Evolutionary conservation across 129 eudicot species (phyloP).

Genomic region (Chrysanthemum makinoi): DNA sequence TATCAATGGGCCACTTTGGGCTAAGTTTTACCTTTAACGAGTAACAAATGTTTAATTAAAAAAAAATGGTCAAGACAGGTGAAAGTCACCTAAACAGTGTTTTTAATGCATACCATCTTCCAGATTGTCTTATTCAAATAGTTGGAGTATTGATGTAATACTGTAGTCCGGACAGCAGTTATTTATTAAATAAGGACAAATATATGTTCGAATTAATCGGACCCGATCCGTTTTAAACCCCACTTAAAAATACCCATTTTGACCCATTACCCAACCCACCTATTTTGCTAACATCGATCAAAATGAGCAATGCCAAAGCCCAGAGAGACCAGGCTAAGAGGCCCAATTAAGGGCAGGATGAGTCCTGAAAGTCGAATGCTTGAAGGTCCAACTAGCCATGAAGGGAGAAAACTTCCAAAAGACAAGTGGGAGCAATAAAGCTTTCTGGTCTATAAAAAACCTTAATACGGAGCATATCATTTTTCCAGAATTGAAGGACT

Average conservation of each 20-base stretch:
- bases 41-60: background rate
- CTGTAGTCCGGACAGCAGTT: background rate
- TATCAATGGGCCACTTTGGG: background rate
- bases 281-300: background rate
- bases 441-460: no score
- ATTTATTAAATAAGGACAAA: background rate
- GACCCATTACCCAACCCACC: background rate
- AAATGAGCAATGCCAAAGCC: conserved; percentile 11
- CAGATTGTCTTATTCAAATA: background rate
- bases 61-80: background rate
- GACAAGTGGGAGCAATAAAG: no score
- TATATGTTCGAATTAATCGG: background rate
- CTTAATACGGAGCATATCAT: no score
- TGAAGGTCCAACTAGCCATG: conserved; percentile 19
- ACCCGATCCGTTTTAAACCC: background rate
- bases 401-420: conserved; percentile 7
- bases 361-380: background rate
- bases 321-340: conserved; percentile 7
- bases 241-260: background rate
- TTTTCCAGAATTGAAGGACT: no score
- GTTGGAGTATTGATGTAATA: background rate
- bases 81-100: background rate
- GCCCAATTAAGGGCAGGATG: conserved; percentile 12
- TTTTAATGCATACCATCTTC: background rate
- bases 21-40: background rate